Evolutionary conservation across 345 rosid genomes (phyloP), one percentile per base, ranked within the genome.

Genomic region (Eutrema japonicum): DNA sequence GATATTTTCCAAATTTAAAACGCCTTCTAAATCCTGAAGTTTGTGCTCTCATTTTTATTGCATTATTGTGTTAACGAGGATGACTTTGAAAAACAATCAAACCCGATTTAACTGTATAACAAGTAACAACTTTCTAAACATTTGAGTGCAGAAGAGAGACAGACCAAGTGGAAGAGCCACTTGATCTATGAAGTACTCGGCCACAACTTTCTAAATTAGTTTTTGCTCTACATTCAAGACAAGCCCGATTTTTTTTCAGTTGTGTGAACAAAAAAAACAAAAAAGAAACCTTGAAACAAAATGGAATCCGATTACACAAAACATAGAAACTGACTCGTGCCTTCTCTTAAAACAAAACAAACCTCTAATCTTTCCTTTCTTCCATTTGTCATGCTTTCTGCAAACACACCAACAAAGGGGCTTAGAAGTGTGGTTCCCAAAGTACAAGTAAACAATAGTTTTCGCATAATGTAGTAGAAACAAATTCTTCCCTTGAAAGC

Each of bases 231-330:
- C 35, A 32, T 32, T 32, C 0, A 32, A 32, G 35, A 32, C 35
- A 32, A 32, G 35, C 5, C 35, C 35, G 5, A 32, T 32, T 32
- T 32, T 32, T 32, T 32, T 32, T 32, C 35, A 32, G 35, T 32
- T 30, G 26, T 32, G 35, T 32, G 35, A 32, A 32, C 7, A 26
- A 56, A 36, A 53, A 7, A 8, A 7, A 1, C 18, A 36, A 56
- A 6, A 40, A 8, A 66, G 7, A 8, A n/a, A 62, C 46, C 53
- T 5, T 5, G 47, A 64, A 72, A 72, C 76, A 72, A 53, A 4
- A 64, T 22, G 40, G 14, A 62, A 72, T 53, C 32, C 43, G 18
- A 64, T 35, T 22, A 72, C 70, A 72, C 45, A 53, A 53, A 56
- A 69, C 64, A 46, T 27, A 46, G 7, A 62, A 53, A 53, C 38